Percentiles rank a stretch among this genome's conserved stretches.
phyloP scores from a whole-genome alignment of 2,329 filamentous ascomycete genomes.

The Xylaria sp. region DNA sequence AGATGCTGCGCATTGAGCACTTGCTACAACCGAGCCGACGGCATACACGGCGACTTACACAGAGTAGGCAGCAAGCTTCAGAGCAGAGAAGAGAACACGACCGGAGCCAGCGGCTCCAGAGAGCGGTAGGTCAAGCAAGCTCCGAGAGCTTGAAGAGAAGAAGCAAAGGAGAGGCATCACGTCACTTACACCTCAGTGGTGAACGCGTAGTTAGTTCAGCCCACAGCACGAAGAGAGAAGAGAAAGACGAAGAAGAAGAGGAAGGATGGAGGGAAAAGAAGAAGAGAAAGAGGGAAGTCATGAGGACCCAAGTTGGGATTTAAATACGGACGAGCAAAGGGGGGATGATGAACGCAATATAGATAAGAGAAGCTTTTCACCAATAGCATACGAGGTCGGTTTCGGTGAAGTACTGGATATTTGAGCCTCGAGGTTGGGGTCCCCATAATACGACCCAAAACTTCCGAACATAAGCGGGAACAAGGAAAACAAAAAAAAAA shows the following conservation, averaged over 20 bases:
- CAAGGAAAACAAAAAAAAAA: not conserved
- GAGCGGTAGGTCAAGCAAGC: not conserved
- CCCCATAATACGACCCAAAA: slow-evolving; percentile 16
- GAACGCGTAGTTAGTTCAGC: not conserved
- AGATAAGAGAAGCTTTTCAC: slow-evolving; percentile 4
- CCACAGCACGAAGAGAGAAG: not conserved
- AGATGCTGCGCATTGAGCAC: not conserved
- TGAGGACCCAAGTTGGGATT: not conserved
- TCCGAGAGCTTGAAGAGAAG: not conserved
- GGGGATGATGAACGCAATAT: slow-evolving; percentile 1
- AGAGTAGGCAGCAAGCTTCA: not conserved
- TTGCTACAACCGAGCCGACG: not conserved
- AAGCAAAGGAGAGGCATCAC: not conserved
- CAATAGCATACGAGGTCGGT: slow-evolving; percentile 13
- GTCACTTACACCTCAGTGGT: not conserved
- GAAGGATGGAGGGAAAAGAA: not conserved
- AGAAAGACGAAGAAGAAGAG: not conserved
- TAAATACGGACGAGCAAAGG: not conserved
- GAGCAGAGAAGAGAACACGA: not conserved
- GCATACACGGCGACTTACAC: not conserved
- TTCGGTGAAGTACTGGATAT: slow-evolving; percentile 20
- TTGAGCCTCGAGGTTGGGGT: slow-evolving; percentile 6
- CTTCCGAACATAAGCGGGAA: not conserved
- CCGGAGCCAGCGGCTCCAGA: not conserved
- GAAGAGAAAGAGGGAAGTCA: not conserved